Base-by-base conservation (phyloP, 1,139 yeast genomes). In the Scheffersomyces titani region DNA sequence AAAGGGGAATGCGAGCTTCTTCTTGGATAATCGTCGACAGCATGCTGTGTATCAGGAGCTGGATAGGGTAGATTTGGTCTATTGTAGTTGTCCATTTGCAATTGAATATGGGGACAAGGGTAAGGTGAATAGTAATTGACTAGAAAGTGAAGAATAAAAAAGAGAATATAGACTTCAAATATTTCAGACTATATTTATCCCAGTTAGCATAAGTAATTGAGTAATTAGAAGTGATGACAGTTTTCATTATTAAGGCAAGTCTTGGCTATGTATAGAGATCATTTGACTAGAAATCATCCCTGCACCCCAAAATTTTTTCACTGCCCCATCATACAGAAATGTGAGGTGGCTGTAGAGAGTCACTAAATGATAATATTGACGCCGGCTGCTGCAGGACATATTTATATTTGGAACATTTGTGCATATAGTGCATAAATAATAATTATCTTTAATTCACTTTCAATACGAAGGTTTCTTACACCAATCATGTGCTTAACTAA, bases 391-490 rank as follows among this genome's bases (percentile, higher is more conserved):
- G 30, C 30, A 24, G 6, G 2, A 24, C 40, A 30, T 11, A 30
- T 30, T 30, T 30, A 30, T 30, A 30, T 30, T 30, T 30, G 40
- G 40, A 30, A 30, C 16, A 30, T 16, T 30, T 16, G 40, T 30
- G 40, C 40, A 30, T 30, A 30, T 30, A 30, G 40, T 30, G 40
- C 40, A 30, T 30, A 30, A 30, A 30, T 30, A 30, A 30, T 30
- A 30, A 6, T 30, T 6, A 30, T 11, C 40, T 30, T 11, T 30
- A 30, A 30, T 30, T 30, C 40, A 30, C 40, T 11, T 30, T 11
- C 40, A 5, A 7, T 11, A 30, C 40, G 13, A 30, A 16, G 58
- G 22, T 53, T 54, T 48, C 58, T 54, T 30, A 55, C n/a, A 22
- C 30, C 13, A 9, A 11, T 30, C 16, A 30, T 1, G n/a, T n/a